These are phyloP conservation scores for Klebsormidium nitens DNA, from an alignment of 139 green algal genomes.

Conservation along the genomic window DNA sequence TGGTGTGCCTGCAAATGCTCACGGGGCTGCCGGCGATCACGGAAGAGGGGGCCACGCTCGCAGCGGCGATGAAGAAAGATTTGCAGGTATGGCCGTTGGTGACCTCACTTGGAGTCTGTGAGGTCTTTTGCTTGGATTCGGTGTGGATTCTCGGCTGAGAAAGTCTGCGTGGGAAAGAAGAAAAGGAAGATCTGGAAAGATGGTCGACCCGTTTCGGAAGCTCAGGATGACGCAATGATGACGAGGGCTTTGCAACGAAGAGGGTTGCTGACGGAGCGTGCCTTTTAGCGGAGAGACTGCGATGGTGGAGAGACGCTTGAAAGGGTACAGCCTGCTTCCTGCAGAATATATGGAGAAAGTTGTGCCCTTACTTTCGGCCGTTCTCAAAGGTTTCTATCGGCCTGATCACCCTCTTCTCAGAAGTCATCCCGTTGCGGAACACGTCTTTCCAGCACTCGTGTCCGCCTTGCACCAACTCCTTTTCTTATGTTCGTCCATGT, in stretches of 20 bases:
- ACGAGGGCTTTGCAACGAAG: not conserved
- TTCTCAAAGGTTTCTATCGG: not conserved
- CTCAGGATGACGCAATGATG: not conserved
- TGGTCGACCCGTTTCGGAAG: not conserved
- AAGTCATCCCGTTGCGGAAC: too few relatives aligned
- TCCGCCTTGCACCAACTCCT: not conserved
- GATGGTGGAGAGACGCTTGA: too few relatives aligned
- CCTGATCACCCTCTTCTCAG: too few relatives aligned
- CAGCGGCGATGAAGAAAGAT: not conserved
- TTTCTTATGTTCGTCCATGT: not conserved
- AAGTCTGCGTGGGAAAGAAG: not conserved
- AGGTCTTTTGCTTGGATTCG: not conserved
- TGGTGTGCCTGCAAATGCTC: conserved; percentile 2
- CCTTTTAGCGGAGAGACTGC: too few relatives aligned
- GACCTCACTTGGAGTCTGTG: not conserved
- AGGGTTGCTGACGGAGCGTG: too few relatives aligned
- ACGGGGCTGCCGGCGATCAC: not conserved
- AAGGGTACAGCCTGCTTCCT: too few relatives aligned
- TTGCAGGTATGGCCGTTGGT: not conserved
- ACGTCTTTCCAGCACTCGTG: not conserved
- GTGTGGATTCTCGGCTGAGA: not conserved
- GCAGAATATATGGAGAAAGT: too few relatives aligned
- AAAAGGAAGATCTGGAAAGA: too few relatives aligned
- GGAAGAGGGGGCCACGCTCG: not conserved
- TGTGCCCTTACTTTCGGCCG: not conserved